Base-by-base conservation (phyloP, 805 yeast genomes). In the Metschnikowia reukaufii region DNA sequence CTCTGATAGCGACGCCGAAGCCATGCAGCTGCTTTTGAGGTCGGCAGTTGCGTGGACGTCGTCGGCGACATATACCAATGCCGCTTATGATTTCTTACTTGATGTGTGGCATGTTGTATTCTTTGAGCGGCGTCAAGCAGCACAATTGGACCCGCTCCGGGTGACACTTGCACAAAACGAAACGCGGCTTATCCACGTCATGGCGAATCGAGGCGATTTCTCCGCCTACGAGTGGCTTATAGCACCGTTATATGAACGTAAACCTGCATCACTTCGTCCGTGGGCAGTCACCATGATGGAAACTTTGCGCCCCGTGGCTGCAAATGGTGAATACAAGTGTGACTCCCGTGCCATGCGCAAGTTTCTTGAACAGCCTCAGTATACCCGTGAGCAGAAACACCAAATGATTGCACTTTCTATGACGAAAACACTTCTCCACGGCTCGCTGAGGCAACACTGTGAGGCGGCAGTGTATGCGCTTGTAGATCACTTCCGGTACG, bases 201-300 rank as follows among this genome's bases (percentile, higher is more conserved):
- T 65, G 47, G 61, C 67, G 43, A 67, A 67, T 42, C 51, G 57
- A 7, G 56, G 59, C 31, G 59, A 58, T 27, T 66, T 56, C 47
- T 43, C 48, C 8, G 34, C 58, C 5, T 68, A 68, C 47, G 31
- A 34, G 15, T 39, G 36, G 21, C 50, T 45, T 8, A 18, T 49
- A n/a, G 34, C 33, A 31, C 45, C 45, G 49, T 45, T 36, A 12
- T 39, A 9, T 63, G 67, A 65, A 21, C 17, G 19, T 19, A 27
- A 21, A 10, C 41, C 46, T 20, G 42, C 23, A 18, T 42, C 39
- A 16, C 33, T 30, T 8, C 25, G 16, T 9, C 45, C 41, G 43
- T 49, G 52, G 52, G 48, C 52, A 1, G 39, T 31, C 31, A 33
- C 30, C 2, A 50, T 62, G 23, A 60, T 58, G 40, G 45, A 54